Base-by-base conservation (phyloP, 345 rosid species). In the Bruguiera parviflora region DNA sequence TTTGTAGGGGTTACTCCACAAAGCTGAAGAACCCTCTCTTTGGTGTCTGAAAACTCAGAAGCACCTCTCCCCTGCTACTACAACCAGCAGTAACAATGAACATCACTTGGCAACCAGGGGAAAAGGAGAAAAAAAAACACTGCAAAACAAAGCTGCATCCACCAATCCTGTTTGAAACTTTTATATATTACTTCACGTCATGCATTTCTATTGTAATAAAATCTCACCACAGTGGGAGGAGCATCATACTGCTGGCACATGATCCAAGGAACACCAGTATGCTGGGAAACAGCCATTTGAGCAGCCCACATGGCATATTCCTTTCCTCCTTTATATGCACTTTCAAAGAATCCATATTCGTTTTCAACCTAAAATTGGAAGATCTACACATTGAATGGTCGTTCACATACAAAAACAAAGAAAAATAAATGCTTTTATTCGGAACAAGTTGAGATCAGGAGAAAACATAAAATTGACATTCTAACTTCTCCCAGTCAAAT, bases 181-280 rank as follows among this genome's bases (percentile, higher is more conserved):
- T 43, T 13, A 15, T 43, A 43, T 13, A 61, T 16, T 33, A 53
- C 25, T 33, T 18, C 8, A 24, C 24, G 24, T 29, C 9, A 60
- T 22, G n/a, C 32, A 31, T 28, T n/a, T 64, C n/a, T 21, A n/a
- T 25, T 35, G 43, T 58, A 2, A 28, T 57, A 55, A 43, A 49
- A 61, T 68, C 84, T 85, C 80, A 93, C 98, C 83, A 94, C 86
- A 63, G 84, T 71, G 0, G 76, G 78, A 67, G 97, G 98, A 76
- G 97, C 91, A 67, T 94, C 92, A 63, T 62, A 78, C 71, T 91
- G 96, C 71, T 87, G 84, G 72, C 98, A 94, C 97, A 94, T 94
- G 68, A 91, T 85, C 98, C 98, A 94, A 65, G 98, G 98, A 37
- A 94, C 88, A 20, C 97, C 97, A 39, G 74, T 87, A 71, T 89